phyloP scores from a whole-genome alignment of 208 protist species.

The Leishmania lainsoni region DNA sequence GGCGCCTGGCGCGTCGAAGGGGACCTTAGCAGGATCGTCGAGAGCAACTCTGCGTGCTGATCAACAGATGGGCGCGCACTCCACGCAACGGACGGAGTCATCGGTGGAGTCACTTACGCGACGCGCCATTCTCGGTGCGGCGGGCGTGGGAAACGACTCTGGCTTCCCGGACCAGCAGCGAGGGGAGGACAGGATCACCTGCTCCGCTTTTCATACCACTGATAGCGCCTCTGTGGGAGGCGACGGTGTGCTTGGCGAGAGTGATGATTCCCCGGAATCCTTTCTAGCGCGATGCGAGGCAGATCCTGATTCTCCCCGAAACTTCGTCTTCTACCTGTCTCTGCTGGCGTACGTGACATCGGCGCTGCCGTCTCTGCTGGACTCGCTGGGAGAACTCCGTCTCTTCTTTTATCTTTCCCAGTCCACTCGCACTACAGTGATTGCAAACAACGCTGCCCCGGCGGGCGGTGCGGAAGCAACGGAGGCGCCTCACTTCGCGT shows the following conservation, averaged over 20 bases:
- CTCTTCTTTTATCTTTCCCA: slow-evolving; percentile 21
- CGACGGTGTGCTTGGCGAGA: not conserved
- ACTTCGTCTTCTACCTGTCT: slow-evolving; percentile 33
- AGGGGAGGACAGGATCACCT: not conserved
- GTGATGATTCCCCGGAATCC: not conserved
- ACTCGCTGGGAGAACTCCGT: slow-evolving; percentile 22
- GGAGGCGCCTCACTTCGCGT: not conserved
- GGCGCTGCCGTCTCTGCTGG: slow-evolving; percentile 27
- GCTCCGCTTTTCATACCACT: not conserved
- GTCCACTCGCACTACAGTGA: not conserved
- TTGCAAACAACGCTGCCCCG: not conserved
- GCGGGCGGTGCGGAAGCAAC: not conserved
- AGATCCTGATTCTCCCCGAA: slow-evolving; percentile 12
- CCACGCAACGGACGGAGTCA: not conserved
- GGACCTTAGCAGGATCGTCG: not conserved
- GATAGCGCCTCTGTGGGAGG: not conserved
- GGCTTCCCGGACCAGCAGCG: not conserved
- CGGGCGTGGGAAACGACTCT: not conserved
- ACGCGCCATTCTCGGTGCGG: not conserved
- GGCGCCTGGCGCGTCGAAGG: not conserved
- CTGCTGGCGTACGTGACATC: slow-evolving; percentile 30
- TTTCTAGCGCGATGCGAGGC: slow-evolving; percentile 29
- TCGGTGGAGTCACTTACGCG: slow-evolving; percentile 11
- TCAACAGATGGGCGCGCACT: not conserved
- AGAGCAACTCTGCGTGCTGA: not conserved